phyloP scores from a whole-genome alignment of 495 filamentous ascomycete genomes.

The Penicillium coffeae region DNA sequence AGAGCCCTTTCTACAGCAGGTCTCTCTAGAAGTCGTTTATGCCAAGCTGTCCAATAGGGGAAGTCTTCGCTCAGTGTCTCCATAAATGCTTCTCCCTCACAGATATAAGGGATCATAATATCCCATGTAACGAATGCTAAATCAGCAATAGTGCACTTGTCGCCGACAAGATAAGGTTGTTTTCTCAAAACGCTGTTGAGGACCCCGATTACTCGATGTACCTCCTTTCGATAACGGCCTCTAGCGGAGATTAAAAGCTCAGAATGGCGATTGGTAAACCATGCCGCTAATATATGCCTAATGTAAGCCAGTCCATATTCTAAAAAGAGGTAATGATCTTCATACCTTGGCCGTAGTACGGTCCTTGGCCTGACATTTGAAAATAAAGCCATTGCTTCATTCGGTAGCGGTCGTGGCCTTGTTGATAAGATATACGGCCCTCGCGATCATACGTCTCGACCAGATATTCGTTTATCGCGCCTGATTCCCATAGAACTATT shows the following conservation, averaged over 20 bases:
- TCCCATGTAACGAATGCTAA: background rate
- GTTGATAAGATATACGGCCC: no score
- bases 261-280: no score
- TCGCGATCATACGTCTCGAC: conserved; percentile 4
- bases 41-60: no score
- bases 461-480: conserved; percentile 58
- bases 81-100: no score
- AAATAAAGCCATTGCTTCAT: conserved; percentile 3
- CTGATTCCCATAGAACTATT: conserved; percentile 61
- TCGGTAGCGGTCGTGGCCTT: no score
- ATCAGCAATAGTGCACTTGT: background rate
- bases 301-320: no score
- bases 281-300: no score
- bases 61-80: no score
- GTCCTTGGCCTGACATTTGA: conserved; percentile 2
- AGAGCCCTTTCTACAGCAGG: no score
- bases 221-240: background rate
- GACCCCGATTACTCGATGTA: background rate
- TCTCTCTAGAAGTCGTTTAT: no score
- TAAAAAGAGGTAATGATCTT: no score
- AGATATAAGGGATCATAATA: background rate
- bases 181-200: background rate
- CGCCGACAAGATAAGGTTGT: background rate
- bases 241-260: no score
- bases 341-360: conserved; percentile 5